These are phyloP conservation scores for Xylaria grammica DNA, from an alignment of 495 filamentous ascomycete species.

Conservation along the genomic window DNA sequence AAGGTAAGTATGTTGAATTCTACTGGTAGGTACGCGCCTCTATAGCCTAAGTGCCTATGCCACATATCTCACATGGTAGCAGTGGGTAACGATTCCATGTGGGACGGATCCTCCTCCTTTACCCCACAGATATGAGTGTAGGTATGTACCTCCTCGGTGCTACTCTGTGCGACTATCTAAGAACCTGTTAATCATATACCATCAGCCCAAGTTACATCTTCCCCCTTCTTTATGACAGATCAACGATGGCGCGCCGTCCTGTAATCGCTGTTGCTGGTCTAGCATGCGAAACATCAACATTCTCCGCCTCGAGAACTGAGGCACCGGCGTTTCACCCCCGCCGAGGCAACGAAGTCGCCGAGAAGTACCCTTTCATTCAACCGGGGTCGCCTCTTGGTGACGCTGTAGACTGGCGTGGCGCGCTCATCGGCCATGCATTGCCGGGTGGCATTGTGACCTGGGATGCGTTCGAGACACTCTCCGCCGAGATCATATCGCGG, in stretches of 20 bases:
- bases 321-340: constrained; percentile 59
- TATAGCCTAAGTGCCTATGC: no score
- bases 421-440: constrained; percentile 60
- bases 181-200: neutral
- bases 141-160: no score
- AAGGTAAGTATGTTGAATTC: no score
- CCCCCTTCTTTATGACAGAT: neutral
- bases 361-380: constrained; percentile 54
- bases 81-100: no score
- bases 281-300: constrained; percentile 62
- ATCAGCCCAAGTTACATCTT: neutral
- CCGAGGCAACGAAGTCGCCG: constrained; percentile 51
- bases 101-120: no score
- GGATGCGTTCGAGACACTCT: constrained; percentile 54
- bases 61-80: no score
- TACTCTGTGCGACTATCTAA: no score
- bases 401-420: constrained; percentile 55
- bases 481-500: constrained; percentile 52
- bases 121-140: no score
- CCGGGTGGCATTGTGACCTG: constrained; percentile 58
- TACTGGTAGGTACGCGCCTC: no score
- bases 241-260: constrained; percentile 40
- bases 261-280: constrained; percentile 61
- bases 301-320: constrained; percentile 57
- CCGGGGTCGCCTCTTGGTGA: constrained; percentile 47